These are phyloP conservation scores for Dipodascopsis tothii DNA, from an alignment of 805 yeast species.

Conservation along the genomic window DNA sequence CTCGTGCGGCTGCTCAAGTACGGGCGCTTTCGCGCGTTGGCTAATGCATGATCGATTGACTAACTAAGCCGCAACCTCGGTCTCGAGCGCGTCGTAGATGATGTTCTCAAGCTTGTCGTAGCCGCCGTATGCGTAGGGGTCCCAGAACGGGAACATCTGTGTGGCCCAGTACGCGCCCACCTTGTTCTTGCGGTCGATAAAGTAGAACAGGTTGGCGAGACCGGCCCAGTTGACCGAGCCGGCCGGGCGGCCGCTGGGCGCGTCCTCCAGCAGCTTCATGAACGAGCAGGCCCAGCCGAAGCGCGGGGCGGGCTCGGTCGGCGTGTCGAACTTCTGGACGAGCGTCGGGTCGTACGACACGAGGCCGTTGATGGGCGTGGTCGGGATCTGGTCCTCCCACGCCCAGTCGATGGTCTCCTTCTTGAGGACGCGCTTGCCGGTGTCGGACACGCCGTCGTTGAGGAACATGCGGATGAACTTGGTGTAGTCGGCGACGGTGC, in stretches of 20 bases:
- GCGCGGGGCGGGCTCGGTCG: constrained; percentile 25
- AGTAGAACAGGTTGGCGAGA: constrained; percentile 35
- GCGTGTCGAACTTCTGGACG: constrained; percentile 15
- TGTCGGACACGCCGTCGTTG: constrained; percentile 35
- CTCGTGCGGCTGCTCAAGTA: too few species aligned
- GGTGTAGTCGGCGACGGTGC: constrained; percentile 36
- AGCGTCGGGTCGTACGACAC: constrained; percentile 15
- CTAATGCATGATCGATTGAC: too few species aligned
- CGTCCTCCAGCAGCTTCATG: constrained; percentile 24
- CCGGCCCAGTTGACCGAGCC: constrained; percentile 39
- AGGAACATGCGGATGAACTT: constrained; percentile 36
- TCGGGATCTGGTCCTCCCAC: constrained; percentile 32
- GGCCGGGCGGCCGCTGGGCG: constrained; percentile 34
- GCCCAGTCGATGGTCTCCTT: constrained; percentile 26
- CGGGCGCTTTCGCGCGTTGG: too few species aligned
- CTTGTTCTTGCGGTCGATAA: constrained; percentile 37
- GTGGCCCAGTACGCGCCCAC: constrained; percentile 37
- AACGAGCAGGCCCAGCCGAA: constrained; percentile 32
- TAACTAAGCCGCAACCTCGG: too few species aligned
- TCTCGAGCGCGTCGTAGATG: too few species aligned
- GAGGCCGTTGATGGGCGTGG: constrained; percentile 22
- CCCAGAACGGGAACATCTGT: constrained; percentile 34
- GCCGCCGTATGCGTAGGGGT: constrained; percentile 30
- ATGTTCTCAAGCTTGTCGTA: too few species aligned
- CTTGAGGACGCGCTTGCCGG: constrained; percentile 31